Conservation (phyloP, 352 stramenopile species). For the Elongisporangium undulatum region DNA sequence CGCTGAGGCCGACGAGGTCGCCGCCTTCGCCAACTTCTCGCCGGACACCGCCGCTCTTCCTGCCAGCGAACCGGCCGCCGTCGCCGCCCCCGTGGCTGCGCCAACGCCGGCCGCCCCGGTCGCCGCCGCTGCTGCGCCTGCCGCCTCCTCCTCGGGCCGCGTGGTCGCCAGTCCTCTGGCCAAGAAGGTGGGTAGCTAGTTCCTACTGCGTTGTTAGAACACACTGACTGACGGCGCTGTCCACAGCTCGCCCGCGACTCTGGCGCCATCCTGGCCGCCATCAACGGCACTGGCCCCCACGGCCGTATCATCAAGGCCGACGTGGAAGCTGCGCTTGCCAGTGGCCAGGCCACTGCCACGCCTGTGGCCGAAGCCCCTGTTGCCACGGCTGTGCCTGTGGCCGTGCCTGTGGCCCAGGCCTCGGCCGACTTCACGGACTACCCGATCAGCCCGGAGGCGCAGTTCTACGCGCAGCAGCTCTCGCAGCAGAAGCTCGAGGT, state of each 20-base stretch:
- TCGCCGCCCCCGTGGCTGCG: constrained; percentile 20
- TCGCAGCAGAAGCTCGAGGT: constrained; percentile 93
- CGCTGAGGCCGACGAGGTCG: constrained; percentile 44
- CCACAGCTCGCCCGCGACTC: constrained; percentile 65
- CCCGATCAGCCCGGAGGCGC: constrained; percentile 76
- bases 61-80: constrained; percentile 11
- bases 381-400: constrained; percentile 17
- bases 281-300: constrained; percentile 79
- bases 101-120: constrained; percentile 16
- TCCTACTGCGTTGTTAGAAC: constrained; percentile 33
- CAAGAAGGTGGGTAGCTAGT: constrained; percentile 46
- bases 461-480: constrained; percentile 83
- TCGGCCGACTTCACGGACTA: constrained; percentile 91
- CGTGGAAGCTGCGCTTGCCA: constrained; percentile 89
- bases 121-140: constrained; percentile 3
- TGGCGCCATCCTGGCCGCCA: constrained; percentile 53
- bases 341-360: constrained; percentile 27
- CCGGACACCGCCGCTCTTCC: constrained; percentile 16
- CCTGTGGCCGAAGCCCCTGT: constrained; percentile 16
- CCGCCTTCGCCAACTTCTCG: constrained; percentile 55
- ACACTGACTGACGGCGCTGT: constrained; percentile 39
- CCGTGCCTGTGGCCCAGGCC: constrained; percentile 22
- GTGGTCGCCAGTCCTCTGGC: constrained; percentile 94
- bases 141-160: constrained; percentile 45
- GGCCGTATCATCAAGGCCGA: constrained; percentile 94